Percentiles rank a stretch among this genome's conserved stretches.
Evolutionary conservation across 805 yeast genomes (phyloP).

Genomic region (Komagataella populi): DNA sequence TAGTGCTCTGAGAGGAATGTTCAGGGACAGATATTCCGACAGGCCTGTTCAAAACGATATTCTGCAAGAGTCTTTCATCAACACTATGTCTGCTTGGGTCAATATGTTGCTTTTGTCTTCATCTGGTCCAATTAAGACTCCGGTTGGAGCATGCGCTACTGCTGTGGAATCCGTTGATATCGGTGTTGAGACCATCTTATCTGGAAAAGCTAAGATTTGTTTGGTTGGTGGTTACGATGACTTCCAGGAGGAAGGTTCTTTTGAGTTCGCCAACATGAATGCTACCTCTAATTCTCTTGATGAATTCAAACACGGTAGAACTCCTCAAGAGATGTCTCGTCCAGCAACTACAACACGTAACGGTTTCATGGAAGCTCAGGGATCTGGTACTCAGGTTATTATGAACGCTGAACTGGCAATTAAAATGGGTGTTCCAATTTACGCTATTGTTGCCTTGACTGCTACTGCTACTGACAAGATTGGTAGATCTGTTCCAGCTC

Average conservation of each 20-base stretch:
- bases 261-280: slow-evolving; percentile 97
- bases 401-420: slow-evolving; percentile 93
- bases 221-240: slow-evolving; percentile 99
- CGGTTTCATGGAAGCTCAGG: slow-evolving; percentile 99
- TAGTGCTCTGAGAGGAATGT: slow-evolving; percentile 93
- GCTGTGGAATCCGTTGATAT: slow-evolving; percentile 94
- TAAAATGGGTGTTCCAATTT: slow-evolving; percentile 98
- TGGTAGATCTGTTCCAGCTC: slow-evolving; percentile 98
- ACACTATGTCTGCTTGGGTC: slow-evolving; percentile 99
- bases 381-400: slow-evolving; percentile 94
- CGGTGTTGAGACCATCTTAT: slow-evolving; percentile 86
- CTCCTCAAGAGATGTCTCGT: slow-evolving; percentile 97
- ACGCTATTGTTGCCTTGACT: slow-evolving; percentile 87
- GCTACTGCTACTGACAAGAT: slow-evolving; percentile 98
- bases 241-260: slow-evolving; percentile 98
- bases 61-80: slow-evolving; percentile 95
- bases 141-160: slow-evolving; percentile 99
- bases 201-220: slow-evolving; percentile 92
- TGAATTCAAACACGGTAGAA: slow-evolving; percentile 91
- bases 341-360: slow-evolving; percentile 93
- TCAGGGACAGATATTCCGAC: slow-evolving; percentile 86
- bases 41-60: slow-evolving; percentile 94
- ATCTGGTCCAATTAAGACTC: slow-evolving; percentile 98
- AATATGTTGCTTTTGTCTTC: slow-evolving; percentile 94
- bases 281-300: slow-evolving; percentile 87